phyloP scores from a whole-genome alignment of 441 rosid species.

The Croton laevigatus region DNA sequence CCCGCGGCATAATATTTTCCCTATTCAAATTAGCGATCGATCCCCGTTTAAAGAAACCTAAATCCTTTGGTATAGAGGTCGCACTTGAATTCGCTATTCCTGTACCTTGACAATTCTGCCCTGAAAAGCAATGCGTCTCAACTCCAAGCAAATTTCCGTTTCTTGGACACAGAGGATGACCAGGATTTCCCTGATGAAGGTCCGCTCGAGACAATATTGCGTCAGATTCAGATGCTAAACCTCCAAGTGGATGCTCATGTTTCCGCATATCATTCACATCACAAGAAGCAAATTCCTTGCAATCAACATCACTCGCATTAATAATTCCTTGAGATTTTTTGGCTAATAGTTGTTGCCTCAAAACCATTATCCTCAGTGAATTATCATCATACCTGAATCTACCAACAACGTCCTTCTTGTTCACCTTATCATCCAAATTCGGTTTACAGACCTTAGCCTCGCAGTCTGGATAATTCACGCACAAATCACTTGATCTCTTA shows the following conservation, averaged over 20 bases:
- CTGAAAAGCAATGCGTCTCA: not conserved
- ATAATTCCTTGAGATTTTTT: not conserved
- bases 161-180: slow-evolving; percentile 26
- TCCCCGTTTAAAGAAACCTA: not conserved
- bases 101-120: not conserved
- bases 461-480: not conserved
- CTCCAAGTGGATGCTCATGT: slow-evolving; percentile 4
- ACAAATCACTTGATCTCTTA: not conserved
- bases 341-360: not conserved
- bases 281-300: not conserved
- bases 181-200: not conserved
- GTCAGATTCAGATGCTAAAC: slow-evolving; percentile 18
- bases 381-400: not conserved
- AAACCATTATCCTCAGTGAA: slow-evolving; percentile 5
- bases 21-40: slow-evolving; percentile 24
- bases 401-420: not conserved
- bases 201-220: not conserved
- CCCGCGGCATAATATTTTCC: slow-evolving; percentile 33
- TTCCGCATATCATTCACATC: not conserved
- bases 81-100: not conserved
- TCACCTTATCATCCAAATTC: not conserved
- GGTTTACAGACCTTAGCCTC: not conserved
- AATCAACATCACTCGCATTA: not conserved
- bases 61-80: slow-evolving; percentile 14
- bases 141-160: slow-evolving; percentile 20